phyloP scores from a whole-genome alignment of 1,139 yeast species.

The Pneumocystis sp. region DNA sequence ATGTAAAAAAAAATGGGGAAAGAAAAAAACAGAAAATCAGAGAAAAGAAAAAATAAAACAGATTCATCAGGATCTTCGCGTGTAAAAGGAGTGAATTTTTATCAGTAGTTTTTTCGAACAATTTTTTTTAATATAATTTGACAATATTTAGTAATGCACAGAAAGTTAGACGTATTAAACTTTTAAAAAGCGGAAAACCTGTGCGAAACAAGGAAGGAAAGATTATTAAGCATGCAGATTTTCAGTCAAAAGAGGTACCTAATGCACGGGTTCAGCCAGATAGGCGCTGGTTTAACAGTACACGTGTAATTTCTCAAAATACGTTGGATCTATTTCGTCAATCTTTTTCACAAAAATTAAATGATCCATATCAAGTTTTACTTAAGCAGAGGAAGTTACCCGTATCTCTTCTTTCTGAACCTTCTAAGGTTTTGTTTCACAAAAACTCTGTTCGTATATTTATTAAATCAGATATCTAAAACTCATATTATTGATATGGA shows the following conservation, averaged over 20 bases:
- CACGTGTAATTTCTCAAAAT: slow-evolving; percentile 94
- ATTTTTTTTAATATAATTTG: not conserved
- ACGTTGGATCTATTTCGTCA: slow-evolving; percentile 87
- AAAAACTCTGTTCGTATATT: slow-evolving; percentile 21
- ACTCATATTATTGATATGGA: slow-evolving; percentile 81
- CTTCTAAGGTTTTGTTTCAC: slow-evolving; percentile 19
- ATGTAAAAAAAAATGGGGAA: not conserved
- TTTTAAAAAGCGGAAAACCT: slow-evolving; percentile 88
- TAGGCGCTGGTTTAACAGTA: slow-evolving; percentile 94
- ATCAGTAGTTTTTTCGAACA: not conserved
- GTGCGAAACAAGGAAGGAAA: slow-evolving; percentile 79
- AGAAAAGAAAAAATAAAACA: not conserved
- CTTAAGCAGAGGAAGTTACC: slow-evolving; percentile 84
- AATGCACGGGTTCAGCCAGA: slow-evolving; percentile 91
- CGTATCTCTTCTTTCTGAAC: slow-evolving; percentile 82
- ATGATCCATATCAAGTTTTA: slow-evolving; percentile 78
- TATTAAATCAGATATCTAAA: slow-evolving; percentile 32
- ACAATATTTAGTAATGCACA: slow-evolving; percentile 47
- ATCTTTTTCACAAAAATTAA: slow-evolving; percentile 76
- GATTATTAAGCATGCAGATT: slow-evolving; percentile 67
- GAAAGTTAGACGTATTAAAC: slow-evolving; percentile 72
- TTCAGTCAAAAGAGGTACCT: slow-evolving; percentile 80
- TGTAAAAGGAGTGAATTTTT: not conserved
- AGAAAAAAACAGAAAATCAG: not conserved
- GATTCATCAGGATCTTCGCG: not conserved